Conservation (phyloP, 1,139 yeast species). For the Scheffersomyces illinoinensis region DNA sequence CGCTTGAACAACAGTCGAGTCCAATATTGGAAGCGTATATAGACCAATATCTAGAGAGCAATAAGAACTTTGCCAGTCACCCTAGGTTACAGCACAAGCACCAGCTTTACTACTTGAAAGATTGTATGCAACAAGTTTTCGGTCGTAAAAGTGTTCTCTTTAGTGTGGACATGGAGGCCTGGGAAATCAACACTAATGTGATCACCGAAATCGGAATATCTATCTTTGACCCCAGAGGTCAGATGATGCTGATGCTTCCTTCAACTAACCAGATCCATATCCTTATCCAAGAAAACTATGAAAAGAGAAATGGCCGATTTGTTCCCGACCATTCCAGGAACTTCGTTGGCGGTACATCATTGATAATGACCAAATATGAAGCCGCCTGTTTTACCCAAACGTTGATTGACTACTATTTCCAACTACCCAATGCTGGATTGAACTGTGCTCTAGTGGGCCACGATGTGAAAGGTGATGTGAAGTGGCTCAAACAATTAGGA, state of each 20-base stretch:
- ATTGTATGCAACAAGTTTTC: conserved; percentile 28
- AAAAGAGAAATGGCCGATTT: conserved; percentile 53
- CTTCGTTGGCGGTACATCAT: conserved; percentile 57
- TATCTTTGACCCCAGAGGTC: conserved; percentile 61
- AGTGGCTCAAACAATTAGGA: conserved; percentile 51
- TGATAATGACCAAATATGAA: conserved; percentile 37
- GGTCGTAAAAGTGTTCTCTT: conserved; percentile 41
- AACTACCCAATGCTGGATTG: conserved; percentile 18
- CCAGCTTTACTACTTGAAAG: conserved; percentile 18
- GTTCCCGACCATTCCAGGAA: conserved; percentile 63
- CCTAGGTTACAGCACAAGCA: neutral
- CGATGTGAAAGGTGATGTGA: conserved; percentile 60
- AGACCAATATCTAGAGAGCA: conserved; percentile 1
- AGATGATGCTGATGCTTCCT: conserved; percentile 40
- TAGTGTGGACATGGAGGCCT: conserved; percentile 68
- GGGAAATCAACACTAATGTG: conserved; percentile 45
- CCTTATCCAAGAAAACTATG: conserved; percentile 50
- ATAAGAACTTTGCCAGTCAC: neutral
- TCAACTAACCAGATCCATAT: conserved; percentile 54
- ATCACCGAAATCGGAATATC: conserved; percentile 73
- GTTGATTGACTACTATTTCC: conserved; percentile 40
- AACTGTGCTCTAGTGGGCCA: conserved; percentile 63
- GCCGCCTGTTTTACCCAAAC: conserved; percentile 41
- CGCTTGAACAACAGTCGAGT: neutral
- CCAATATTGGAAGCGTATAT: neutral